A percentile compares a stretch with the other conserved stretches of the same genome.
Evolutionary conservation across 352 stramenopile species (phyloP).

Genomic region (Pythium biforme): DNA sequence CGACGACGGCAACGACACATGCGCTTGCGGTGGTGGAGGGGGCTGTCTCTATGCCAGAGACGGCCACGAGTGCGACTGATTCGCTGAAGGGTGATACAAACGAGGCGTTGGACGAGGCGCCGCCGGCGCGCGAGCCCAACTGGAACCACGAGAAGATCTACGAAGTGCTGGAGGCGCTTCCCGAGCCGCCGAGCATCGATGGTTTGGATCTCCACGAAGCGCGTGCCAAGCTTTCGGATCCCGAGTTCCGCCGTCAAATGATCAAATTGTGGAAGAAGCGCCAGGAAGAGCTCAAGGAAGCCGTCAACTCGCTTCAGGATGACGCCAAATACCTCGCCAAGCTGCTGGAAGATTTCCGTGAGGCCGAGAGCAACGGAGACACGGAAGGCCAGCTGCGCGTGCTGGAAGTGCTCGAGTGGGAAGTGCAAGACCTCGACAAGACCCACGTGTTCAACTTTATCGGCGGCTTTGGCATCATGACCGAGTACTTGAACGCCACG

Average conservation of each 20-base stretch:
- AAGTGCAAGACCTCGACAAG: conserved; percentile 88
- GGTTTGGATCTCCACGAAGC: conserved; percentile 81
- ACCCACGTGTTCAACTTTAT: conserved; percentile 87
- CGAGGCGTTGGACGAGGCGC: conserved; percentile 28
- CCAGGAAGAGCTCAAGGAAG: conserved; percentile 77
- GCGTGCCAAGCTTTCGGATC: conserved; percentile 56
- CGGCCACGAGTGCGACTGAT: conserved; percentile 9
- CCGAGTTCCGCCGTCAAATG: conserved; percentile 74
- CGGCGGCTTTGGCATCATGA: conserved; percentile 71
- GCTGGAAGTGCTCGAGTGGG: conserved; percentile 77
- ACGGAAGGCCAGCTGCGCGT: conserved; percentile 47
- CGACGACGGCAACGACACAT: neutral
- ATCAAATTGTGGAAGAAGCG: conserved; percentile 81
- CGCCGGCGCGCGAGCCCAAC: conserved; percentile 47
- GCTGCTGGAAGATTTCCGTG: conserved; percentile 69
- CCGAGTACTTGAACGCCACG: conserved; percentile 71
- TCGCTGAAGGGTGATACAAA: neutral
- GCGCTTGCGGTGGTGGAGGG: conserved; percentile 26
- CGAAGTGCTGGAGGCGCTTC: conserved; percentile 72
- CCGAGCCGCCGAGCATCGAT: conserved; percentile 66
- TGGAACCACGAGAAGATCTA: conserved; percentile 90
- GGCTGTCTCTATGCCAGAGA: conserved; percentile 24
- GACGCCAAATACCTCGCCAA: conserved; percentile 74
- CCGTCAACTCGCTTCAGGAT: conserved; percentile 74
- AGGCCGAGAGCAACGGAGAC: conserved; percentile 52